phyloP scores from a whole-genome alignment of 1,139 yeast species.

The Saccharomyces hybrid region DNA sequence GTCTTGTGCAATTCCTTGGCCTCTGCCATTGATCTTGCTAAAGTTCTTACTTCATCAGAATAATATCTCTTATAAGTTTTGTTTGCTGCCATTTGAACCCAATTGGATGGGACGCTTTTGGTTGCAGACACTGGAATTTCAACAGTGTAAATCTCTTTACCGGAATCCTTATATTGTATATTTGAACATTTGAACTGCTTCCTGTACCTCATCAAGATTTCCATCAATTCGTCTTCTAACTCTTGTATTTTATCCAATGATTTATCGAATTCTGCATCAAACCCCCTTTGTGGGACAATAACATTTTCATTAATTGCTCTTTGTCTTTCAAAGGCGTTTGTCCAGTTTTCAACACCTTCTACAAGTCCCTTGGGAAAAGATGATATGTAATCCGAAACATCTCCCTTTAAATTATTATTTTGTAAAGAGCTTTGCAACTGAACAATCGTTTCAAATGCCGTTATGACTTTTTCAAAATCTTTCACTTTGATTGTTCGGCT shows the following conservation, averaged over 20 bases:
- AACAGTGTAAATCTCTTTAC: conserved; percentile 82
- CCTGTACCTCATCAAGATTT: conserved; percentile 51
- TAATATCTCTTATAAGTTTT: conserved; percentile 84
- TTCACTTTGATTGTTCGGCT: conserved; percentile 70
- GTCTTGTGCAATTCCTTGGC: conserved; percentile 76
- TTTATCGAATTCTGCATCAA: conserved; percentile 79
- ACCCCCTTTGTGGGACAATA: conserved; percentile 70
- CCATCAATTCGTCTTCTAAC: conserved; percentile 52
- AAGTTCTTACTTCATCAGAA: conserved; percentile 77
- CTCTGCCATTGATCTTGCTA: conserved; percentile 76
- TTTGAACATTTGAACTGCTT: conserved; percentile 61
- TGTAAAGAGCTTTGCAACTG: conserved; percentile 40
- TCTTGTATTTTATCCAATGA: conserved; percentile 50
- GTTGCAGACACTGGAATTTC: conserved; percentile 70
- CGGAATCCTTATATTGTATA: conserved; percentile 77
- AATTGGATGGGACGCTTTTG: conserved; percentile 65
- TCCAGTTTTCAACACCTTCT: conserved; percentile 57
- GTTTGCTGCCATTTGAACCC: conserved; percentile 96
- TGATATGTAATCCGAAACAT: conserved; percentile 40
- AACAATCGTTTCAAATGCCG: conserved; percentile 62
- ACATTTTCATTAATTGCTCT: conserved; percentile 55
- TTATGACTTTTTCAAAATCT: conserved; percentile 77
- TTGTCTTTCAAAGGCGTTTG: conserved; percentile 70
- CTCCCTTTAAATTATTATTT: conserved; percentile 41
- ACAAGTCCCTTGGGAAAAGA: conserved; percentile 50